Percentiles rank a stretch among this genome's conserved stretches.
Evolutionary conservation across 179 eudicot species (phyloP).

Genomic region (Corrigiola litoralis): DNA sequence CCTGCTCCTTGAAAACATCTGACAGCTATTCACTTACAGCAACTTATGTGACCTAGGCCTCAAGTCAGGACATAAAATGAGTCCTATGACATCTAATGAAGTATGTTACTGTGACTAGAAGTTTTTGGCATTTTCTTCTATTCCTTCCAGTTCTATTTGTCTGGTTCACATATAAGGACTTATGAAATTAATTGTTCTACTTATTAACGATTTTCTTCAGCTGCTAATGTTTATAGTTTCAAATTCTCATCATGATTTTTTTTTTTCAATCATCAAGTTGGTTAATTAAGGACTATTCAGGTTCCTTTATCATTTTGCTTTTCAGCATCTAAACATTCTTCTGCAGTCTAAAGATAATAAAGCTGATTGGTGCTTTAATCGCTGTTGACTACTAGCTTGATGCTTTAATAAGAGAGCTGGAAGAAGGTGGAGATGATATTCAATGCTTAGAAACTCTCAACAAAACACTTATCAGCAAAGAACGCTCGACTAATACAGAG

Average conservation of each 20-base stretch:
- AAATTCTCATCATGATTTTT: neutral
- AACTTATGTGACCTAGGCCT: no score
- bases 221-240: neutral
- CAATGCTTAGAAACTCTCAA: slow-evolving; percentile 32
- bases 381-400: slow-evolving; percentile 32
- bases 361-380: slow-evolving; percentile 13
- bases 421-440: slow-evolving; percentile 29
- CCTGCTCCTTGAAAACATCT: no score
- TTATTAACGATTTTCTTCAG: no score
- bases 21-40: no score
- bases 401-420: slow-evolving; percentile 26
- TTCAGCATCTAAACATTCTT: neutral
- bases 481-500: slow-evolving; percentile 24
- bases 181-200: no score
- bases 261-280: neutral
- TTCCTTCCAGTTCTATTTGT: no score
- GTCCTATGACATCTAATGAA: no score
- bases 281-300: neutral
- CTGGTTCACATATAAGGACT: no score
- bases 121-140: no score
- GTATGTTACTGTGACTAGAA: no score
- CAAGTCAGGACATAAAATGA: no score
- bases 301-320: neutral
- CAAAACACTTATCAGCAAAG: slow-evolving; percentile 34
- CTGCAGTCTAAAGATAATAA: slow-evolving; percentile 6